Evolutionary conservation across 345 rosid species (phyloP).

Genomic region (Iberis pinnata): DNA sequence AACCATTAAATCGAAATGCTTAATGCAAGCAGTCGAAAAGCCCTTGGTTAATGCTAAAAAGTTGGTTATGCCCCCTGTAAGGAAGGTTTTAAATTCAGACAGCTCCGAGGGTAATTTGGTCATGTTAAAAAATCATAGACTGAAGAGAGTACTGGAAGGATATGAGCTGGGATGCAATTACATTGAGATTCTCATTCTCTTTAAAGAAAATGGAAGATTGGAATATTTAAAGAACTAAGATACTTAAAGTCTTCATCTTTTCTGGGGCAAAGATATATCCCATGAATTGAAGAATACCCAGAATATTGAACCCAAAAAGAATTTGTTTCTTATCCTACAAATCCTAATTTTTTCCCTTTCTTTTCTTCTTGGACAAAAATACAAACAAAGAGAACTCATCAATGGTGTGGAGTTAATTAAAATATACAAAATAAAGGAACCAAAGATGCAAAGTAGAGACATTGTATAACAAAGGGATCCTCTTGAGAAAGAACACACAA

Average conservation of each 20-base stretch:
- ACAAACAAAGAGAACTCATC: background rate
- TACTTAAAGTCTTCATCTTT: conserved; percentile 10
- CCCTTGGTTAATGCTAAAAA: background rate
- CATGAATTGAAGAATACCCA: conserved; percentile 15
- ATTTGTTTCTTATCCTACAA: background rate
- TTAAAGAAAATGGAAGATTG: conserved; percentile 18
- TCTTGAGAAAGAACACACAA: conserved; percentile 16
- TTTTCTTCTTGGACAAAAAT: background rate
- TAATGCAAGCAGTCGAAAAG: conserved; percentile 10
- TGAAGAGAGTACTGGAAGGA: conserved; percentile 22
- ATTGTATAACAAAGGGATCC: conserved; percentile 9
- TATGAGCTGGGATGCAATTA: conserved; percentile 37
- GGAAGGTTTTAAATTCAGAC: background rate
- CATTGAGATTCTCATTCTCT: conserved; percentile 32
- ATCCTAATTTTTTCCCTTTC: background rate
- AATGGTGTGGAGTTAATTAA: background rate
- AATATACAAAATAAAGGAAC: background rate
- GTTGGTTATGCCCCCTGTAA: conserved; percentile 8
- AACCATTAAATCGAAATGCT: conserved; percentile 2
- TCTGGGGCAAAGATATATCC: background rate
- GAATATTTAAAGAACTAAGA: background rate
- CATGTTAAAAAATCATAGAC: background rate
- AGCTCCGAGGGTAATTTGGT: conserved; percentile 17
- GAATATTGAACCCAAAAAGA: background rate
- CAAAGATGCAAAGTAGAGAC: conserved; percentile 10